phyloP scores from a whole-genome alignment of 1,139 yeast species.

The Saccharomyces hybrid region DNA sequence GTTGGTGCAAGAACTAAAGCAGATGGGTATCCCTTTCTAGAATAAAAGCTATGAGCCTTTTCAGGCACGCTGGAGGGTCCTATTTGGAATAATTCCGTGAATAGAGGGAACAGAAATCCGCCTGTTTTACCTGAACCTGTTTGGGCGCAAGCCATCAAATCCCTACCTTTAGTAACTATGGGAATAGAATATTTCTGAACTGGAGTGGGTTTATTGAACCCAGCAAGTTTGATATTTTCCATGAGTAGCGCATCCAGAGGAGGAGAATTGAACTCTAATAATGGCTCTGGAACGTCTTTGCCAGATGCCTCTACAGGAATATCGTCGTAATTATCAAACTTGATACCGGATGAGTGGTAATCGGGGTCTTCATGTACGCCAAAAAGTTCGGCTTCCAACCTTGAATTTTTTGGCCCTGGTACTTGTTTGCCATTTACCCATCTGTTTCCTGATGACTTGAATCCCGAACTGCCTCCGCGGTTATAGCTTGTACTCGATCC shows the following conservation, averaged over 20 bases:
- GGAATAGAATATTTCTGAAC: conserved; percentile 98
- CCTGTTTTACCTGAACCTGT: no score
- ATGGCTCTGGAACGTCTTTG: conserved; percentile 87
- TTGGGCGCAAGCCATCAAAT: no score
- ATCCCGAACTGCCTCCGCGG: conserved; percentile 15
- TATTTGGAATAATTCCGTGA: no score
- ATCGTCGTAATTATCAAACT: conserved; percentile 95
- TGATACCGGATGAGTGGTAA: conserved; percentile 89
- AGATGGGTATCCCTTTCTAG: no score
- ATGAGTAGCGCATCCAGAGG: conserved; percentile 83
- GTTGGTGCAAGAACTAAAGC: no score
- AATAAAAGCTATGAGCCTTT: no score
- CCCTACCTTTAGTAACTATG: conserved; percentile 86
- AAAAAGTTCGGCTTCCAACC: conserved; percentile 69
- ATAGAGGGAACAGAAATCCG: no score
- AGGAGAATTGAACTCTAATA: conserved; percentile 75
- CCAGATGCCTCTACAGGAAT: conserved; percentile 98
- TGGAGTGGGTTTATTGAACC: conserved; percentile 93
- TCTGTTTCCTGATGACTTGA: conserved; percentile 35
- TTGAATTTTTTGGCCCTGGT: conserved; percentile 67
- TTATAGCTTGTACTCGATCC: conserved; percentile 7
- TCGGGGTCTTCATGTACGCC: conserved; percentile 75
- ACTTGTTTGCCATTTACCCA: conserved; percentile 85
- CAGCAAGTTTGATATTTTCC: conserved; percentile 76
- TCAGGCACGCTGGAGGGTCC: no score